Conservation (phyloP, 73 alveolate species). For the Urostyla sp. region DNA sequence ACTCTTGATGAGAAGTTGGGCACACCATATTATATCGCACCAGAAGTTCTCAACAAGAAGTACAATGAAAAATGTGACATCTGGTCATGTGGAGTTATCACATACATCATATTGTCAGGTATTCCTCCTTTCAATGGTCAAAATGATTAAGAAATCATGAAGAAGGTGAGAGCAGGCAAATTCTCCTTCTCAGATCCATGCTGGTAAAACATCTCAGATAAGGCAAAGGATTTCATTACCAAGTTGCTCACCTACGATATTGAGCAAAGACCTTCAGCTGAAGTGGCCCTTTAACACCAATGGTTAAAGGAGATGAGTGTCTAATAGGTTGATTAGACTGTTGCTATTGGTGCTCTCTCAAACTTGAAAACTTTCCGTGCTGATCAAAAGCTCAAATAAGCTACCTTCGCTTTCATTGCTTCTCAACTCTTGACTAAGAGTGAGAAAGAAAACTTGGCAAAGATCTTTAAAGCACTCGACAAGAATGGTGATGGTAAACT, state of each 20-base stretch:
- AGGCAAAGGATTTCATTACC: constrained; percentile 67
- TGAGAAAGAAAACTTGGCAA: constrained; percentile 79
- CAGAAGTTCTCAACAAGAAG: constrained; percentile 84
- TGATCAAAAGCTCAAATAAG: constrained; percentile 86
- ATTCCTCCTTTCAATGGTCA: constrained; percentile 94
- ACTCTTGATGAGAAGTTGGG: constrained; percentile 88
- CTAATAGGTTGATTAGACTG: constrained; percentile 42
- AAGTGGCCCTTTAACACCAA: constrained; percentile 57
- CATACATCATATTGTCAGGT: constrained; percentile 95
- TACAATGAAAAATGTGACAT: constrained; percentile 94
- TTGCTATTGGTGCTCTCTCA: constrained; percentile 62
- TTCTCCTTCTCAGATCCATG: constrained; percentile 50
- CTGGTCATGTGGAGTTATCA: constrained; percentile 97
- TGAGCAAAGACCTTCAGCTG: constrained; percentile 63
- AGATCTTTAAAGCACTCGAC: constrained; percentile 84
- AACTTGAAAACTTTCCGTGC: constrained; percentile 88
- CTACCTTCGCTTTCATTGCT: constrained; percentile 90
- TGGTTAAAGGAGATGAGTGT: constrained; percentile 64
- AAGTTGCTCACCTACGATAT: constrained; percentile 58
- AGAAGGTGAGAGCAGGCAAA: constrained; percentile 61
- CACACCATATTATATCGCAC: constrained; percentile 93
- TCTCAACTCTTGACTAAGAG: constrained; percentile 81
- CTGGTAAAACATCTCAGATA: constrained; percentile 57
- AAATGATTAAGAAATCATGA: constrained; percentile 76
- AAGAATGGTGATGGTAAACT: constrained; percentile 83